Evolutionary conservation across 371 early-diverging fungal species (phyloP).

Genomic region (Dichotomocladium elegans): DNA sequence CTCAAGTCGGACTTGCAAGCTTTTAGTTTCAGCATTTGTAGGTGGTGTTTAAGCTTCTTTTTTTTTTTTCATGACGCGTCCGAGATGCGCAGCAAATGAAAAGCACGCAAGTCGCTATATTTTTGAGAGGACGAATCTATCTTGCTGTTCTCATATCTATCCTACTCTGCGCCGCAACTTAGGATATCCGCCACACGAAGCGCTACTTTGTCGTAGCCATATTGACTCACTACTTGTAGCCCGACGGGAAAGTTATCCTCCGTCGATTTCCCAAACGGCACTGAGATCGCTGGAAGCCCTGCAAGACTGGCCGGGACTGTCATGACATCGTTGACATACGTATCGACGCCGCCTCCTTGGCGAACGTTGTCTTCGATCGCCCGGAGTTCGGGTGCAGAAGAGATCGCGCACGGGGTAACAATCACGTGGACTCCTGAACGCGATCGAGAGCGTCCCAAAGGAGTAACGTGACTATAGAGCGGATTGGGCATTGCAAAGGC

Average conservation of each 20-base stretch:
- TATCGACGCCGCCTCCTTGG: slow-evolving; percentile 25
- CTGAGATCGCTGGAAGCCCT: slow-evolving; percentile 69
- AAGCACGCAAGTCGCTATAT: no score
- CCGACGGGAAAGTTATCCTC: slow-evolving; percentile 63
- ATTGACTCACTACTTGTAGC: slow-evolving; percentile 79
- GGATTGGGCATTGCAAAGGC: slow-evolving; percentile 56
- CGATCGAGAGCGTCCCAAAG: no score
- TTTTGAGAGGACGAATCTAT: no score
- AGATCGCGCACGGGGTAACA: slow-evolving; percentile 69
- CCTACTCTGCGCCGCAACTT: not conserved
- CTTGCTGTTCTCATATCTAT: no score
- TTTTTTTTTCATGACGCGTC: no score
- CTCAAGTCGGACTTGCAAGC: no score
- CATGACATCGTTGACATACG: slow-evolving; percentile 85
- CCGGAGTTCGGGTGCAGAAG: slow-evolving; percentile 65
- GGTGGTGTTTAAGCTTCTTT: no score
- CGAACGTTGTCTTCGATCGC: slow-evolving; percentile 18
- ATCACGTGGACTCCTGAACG: slow-evolving; percentile 58
- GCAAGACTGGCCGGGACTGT: slow-evolving; percentile 88
- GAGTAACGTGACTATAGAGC: not conserved
- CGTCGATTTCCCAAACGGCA: slow-evolving; percentile 54
- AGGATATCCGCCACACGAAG: slow-evolving; percentile 31
- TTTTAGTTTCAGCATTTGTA: no score
- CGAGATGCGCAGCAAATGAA: no score
- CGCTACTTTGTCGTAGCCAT: slow-evolving; percentile 70